Conservation (phyloP, 805 yeast genomes). For the Maudiozyma barnettii region DNA sequence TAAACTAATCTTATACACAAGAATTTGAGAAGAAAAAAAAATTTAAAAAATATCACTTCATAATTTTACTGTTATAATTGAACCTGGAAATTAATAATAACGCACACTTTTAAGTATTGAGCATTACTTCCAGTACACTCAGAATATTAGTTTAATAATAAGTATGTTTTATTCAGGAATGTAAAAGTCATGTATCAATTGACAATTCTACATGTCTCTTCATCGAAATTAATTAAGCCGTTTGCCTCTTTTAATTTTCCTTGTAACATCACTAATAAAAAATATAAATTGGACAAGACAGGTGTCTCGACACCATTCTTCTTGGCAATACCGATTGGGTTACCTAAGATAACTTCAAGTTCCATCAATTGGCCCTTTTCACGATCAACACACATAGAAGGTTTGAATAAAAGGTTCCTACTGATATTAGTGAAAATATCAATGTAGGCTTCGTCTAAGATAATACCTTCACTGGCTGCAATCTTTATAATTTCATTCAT, state of each 20-base stretch:
- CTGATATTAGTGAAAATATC: constrained; percentile 44
- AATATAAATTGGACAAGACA: constrained; percentile 45
- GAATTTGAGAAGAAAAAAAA: no score
- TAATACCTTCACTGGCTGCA: constrained; percentile 53
- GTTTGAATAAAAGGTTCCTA: constrained; percentile 44
- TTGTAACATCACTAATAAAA: constrained; percentile 52
- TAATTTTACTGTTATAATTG: no score
- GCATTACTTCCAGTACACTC: no score
- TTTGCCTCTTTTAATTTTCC: constrained; percentile 47
- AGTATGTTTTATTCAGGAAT: background rate
- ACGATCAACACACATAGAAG: constrained; percentile 63
- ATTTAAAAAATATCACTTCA: no score
- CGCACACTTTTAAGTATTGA: no score
- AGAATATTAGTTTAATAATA: no score
- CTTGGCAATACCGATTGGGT: constrained; percentile 42
- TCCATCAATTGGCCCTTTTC: constrained; percentile 58
- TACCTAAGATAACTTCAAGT: constrained; percentile 62
- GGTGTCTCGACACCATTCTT: constrained; percentile 47
- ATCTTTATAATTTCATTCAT: constrained; percentile 54
- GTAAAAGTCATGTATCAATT: background rate
- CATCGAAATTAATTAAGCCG: constrained; percentile 32
- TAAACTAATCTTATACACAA: no score
- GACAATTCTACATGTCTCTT: constrained; percentile 5
- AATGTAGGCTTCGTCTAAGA: constrained; percentile 38
- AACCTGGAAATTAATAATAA: no score